Evolutionary conservation across 2,329 filamentous ascomycete species (phyloP), one percentile per base, ranked within the genome.

Genomic region (Triangularia verruculosa): DNA sequence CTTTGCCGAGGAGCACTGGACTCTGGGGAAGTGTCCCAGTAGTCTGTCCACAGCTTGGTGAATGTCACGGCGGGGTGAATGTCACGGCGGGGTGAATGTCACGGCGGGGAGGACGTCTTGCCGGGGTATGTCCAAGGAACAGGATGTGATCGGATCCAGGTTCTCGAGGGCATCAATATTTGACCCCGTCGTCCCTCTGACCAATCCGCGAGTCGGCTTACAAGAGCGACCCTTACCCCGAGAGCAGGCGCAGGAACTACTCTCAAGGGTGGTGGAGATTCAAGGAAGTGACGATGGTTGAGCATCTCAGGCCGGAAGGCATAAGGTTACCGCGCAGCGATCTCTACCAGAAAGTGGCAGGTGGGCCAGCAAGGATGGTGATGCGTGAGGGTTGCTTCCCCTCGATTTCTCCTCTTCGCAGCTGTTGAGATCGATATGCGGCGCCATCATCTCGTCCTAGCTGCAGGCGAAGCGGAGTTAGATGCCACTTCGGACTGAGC

Each of bases 1-100:
- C 56, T 58, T 47, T 58, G 39, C 30, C 56, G 56, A 58, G 56
- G 56, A 58, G 32, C 2, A 22, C 22, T 24, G n/a, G 17, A n/a
- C 13, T 25, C 39, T 9, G n/a, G 34, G n/a, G 20, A 20, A 13
- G n/a, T 57, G 28, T 30, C 30, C 55, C 27, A 34, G 28, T 6
- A 34, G 9, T 12, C 15, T 24, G 17, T 22, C 27, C 17, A 39
- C 28, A 57, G 22, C 28, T 57, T n/a, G n/a, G n/a, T n/a, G n/a
- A n/a, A n/a, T n/a, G n/a, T n/a, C n/a, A n/a, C n/a, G n/a, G n/a
- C n/a, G n/a, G 34, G n/a, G n/a, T n/a, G n/a, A n/a, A n/a, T n/a
- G n/a, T n/a, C n/a, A n/a, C n/a, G n/a, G n/a, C n/a, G n/a, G 34
- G 17, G n/a, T 39, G 28, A 57, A 22, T 57, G 55, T 57, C 28